Base-by-base conservation (phyloP, 192 early-diverging fungal species). In the Fimicolochytrium jonesii region DNA sequence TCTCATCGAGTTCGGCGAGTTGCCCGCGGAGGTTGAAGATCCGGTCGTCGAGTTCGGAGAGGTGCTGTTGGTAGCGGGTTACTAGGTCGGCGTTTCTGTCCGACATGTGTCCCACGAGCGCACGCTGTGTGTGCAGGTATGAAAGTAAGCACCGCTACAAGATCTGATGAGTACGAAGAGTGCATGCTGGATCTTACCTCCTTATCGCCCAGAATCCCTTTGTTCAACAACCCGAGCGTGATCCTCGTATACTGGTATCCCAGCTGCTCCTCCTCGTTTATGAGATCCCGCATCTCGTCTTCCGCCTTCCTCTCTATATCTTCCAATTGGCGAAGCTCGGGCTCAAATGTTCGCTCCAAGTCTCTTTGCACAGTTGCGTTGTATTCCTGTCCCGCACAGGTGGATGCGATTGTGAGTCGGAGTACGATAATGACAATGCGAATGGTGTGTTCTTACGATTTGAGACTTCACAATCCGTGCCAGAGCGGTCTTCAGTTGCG, bases 1-100 rank as follows among this genome's bases (percentile, higher is more conserved):
- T 18, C 26, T 67, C 66, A 20, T 60, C 57, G 22, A 67, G 57
- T 42, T 67, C 56, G 6, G 49, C 39, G n/a, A 67, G 51, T 18
- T 28, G 45, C 17, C 33, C 56, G 4, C 66, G 56, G 20, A 67
- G 49, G 29, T 45, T 30, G 48, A 67, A 58, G 34, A 67, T 67
- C 15, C 47, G 46, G 23, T 59, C 57, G 42, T 67, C 66, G 6
- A 30, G 46, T 30, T 41, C 17, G 10, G 54, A 23, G 4, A 67
- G 49, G 4, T 26, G 20, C 4, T 46, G 9, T 35, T 67, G 56
- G 45, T 67, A 67, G 4, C 32, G 15, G 6, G 9, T 29, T 7
- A 67, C 47, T 6, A 60, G 15, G 22, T 43, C 42, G n/a, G n/a
- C n/a, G n/a, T n/a, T n/a, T n/a, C n/a, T n/a, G n/a, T n/a, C n/a